Conservation (phyloP, 176 grass and related monocot species). For the Aegilops bicornis region DNA sequence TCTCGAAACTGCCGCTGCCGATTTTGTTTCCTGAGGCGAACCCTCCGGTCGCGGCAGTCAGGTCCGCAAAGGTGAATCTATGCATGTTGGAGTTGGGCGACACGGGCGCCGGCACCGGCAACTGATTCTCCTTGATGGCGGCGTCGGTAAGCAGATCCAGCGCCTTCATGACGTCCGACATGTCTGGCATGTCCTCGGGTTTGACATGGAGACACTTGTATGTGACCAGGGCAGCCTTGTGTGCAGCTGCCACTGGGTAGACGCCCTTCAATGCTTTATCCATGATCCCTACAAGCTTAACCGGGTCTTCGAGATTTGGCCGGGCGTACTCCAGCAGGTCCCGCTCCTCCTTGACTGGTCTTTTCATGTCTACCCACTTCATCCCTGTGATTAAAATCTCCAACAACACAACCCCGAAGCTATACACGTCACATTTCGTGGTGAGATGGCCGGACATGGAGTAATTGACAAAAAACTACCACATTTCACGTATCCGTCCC, state of each 20-base stretch:
- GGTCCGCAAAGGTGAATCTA: not conserved
- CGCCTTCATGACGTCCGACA: not conserved
- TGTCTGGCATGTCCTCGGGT: not conserved
- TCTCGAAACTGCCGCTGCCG: not conserved
- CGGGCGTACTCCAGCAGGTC: not conserved
- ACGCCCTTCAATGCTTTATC: not conserved
- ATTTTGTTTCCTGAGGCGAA: not conserved
- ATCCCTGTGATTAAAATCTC: conserved; percentile 42
- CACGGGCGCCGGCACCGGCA: not conserved
- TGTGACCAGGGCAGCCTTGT: not conserved
- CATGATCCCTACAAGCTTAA: not conserved
- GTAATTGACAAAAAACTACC: too few relatives aligned
- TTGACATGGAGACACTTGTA: not conserved
- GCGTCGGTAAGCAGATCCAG: not conserved
- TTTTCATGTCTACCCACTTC: not conserved
- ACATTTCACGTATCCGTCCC: too few relatives aligned
- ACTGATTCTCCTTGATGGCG: too few relatives aligned
- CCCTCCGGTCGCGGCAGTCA: not conserved
- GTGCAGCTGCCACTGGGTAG: not conserved
- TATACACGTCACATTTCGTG: conserved; percentile 44
- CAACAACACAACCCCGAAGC: conserved; percentile 68
- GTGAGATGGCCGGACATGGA: too few relatives aligned
- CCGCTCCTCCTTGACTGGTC: not conserved
- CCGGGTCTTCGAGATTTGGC: not conserved
- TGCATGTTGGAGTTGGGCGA: not conserved